Base-by-base conservation (phyloP, 352 stramenopile genomes). In the Pythium insidiosum region DNA sequence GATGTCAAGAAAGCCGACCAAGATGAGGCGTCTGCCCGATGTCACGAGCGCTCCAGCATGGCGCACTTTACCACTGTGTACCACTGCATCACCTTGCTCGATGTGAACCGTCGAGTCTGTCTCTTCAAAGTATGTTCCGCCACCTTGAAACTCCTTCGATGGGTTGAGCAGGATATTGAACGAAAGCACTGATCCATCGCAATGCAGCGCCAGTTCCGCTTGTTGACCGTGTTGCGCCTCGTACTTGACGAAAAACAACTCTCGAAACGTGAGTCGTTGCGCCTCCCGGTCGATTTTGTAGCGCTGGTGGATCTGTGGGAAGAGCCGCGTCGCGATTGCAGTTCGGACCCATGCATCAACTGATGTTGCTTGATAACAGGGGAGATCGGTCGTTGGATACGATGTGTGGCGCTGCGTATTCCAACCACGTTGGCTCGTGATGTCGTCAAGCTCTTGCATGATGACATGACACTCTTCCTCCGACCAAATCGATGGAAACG, bases 1-100 rank as follows among this genome's bases (percentile, higher is more conserved):
- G 23, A 97, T 63, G 52, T 96, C 83, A 2, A 98, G 70, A 61
- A 98, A 98, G 0, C 82, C 93, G 18, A 97, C 90, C 43, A 98
- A 66, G 29, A 97, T 88, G 31, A 90, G 73, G 9, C 93, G 75
- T 26, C 76, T 66, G 9, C 93, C 93, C 5, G 55, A 56, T 1
- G 86, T 81, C 21, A 98, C 83, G 0, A 76, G 61, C 29, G 92
- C 73, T 5, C 84, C 93, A 30, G 86, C 93, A 54, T 98, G 93
- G 10, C 95, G 68, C 23, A 97, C 64, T 53, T 97, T 97, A 11
- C 90, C 90, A 30, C 80, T 96, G 63, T 98, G 93, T 9, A 96
- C 74, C 18, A 83, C 80, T 6, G 68, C 75, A 56, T 97, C 84
- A 28, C 93, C 93, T 47, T 93, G 73, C 6, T 70, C 53, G 38